Base-by-base conservation (phyloP, 495 filamentous ascomycete species). In the Penicillium lividum region DNA sequence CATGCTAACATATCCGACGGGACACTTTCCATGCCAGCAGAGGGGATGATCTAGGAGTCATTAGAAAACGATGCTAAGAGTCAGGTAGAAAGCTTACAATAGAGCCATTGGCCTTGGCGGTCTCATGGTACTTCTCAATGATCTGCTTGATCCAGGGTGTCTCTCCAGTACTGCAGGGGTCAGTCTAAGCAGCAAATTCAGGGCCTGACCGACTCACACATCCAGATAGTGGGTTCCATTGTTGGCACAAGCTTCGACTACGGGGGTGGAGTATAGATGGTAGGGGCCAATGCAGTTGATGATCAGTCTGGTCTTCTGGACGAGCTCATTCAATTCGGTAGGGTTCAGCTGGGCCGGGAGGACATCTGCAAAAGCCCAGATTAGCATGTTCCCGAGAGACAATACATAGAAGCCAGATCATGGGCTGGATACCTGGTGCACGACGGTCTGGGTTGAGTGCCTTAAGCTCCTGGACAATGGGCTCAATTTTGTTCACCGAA, bases 151-250 rank as follows among this genome's bases (percentile, higher is more conserved):
- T 82, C 84, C 89, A 98, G 7, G 90, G 89, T 7, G 84, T 83
- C 68, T 98, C 94, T 38, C 93, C 93, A 11, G 93, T 97, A 31
- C 80, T 82, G 48, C 25, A 56, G 16, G 25, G 65, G 58, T 45
- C 9, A 62, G 27, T 60, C 10, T 27, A 54, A 7, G 22, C 53
- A 8, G 4, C 8, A 45, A 44, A 36, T 10, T 9, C 25, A 29
- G 45, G 36, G 7, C 53, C 16, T 40, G 31, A 49, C n/a, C 7
- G 2, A 70, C 77, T 66, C 55, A 77, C 77, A 84, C 84, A 76
- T 97, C 93, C 44, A 98, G 77, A 69, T 97, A 97, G 70, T 97
- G 92, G 11, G 93, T 97, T 25, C 93, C 93, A 58, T 85, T 86
- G 49, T 84, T 81, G 31, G 90, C 91, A 69, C 93, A 98, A n/a